Conservation (phyloP, 2,329 filamentous ascomycete genomes). For the Epichloe aotearoae region DNA sequence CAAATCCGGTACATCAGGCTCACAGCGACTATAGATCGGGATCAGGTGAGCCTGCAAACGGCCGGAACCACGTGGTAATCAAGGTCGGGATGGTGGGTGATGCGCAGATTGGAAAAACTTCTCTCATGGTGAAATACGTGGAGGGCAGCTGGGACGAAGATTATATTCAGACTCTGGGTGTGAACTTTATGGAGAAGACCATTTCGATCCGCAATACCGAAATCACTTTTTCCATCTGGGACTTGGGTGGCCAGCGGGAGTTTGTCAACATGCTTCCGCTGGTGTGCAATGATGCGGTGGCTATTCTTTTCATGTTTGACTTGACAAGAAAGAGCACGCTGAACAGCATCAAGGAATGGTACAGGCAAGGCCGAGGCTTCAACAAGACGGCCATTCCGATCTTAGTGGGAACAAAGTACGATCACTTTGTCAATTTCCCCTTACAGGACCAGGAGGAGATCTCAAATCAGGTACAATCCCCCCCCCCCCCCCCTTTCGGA, state of each 20-base stretch:
- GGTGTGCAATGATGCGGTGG: constrained; percentile 98
- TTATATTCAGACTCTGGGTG: constrained; percentile 95
- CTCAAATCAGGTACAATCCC: constrained; percentile 62
- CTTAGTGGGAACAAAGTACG: constrained; percentile 93
- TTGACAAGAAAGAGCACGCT: constrained; percentile 94
- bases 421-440: constrained; percentile 98
- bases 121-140: constrained; percentile 98
- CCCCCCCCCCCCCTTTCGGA: too few relatives aligned
- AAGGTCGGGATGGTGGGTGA: constrained; percentile 99
- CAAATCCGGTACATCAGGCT: constrained; percentile 27
- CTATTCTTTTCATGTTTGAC: constrained; percentile 99
- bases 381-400: constrained; percentile 99
- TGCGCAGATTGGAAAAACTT: constrained; percentile 98
- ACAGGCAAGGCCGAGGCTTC: constrained; percentile 91
- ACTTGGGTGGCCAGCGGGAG: constrained; percentile 91
- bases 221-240: constrained; percentile 99
- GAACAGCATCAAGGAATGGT: constrained; percentile 99
- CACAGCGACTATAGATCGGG: constrained; percentile 33
- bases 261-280: constrained; percentile 99
- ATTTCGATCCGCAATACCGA: constrained; percentile 98
- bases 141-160: constrained; percentile 99
- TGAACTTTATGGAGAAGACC: constrained; percentile 99
- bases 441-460: constrained; percentile 97
- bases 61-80: constrained; percentile 74
- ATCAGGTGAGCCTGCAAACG: constrained; percentile 27